Base-by-base conservation (phyloP, 305 asterid species). In the Solanum hybrid region DNA sequence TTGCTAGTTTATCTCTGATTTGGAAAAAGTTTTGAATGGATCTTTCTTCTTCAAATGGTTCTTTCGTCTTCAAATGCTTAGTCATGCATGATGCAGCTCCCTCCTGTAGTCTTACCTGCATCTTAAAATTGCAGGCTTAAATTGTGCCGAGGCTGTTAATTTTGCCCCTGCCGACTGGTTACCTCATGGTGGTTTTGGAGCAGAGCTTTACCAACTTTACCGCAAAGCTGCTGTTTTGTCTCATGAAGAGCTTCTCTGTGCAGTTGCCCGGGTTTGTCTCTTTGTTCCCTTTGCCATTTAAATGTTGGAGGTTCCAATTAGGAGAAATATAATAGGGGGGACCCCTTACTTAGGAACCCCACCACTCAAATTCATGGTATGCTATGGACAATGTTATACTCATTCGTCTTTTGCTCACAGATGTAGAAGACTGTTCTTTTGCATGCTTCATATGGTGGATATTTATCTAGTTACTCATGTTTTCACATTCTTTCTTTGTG, bases 111-210 rank as follows among this genome's bases (percentile, higher is more conserved):
- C 90, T 88, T 78, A 85, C 88, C 86, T 32, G 64, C 87, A 91
- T 89, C 89, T 91, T 91, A 88, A 86, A 89, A 82, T 90, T 88
- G 78, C 94, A 97, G 99, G 99, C 88, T 92, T 97, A 92, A 97
- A 97, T 90, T 97, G 99, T 94, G 99, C 99, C 9, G 99, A 97
- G 95, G 99, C 99, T 82, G 99, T 97, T 91, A 97, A 97, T 92
- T 97, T 97, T 91, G 98, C 99, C 78, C 98, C 99, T 91, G 99
- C 99, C 87, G 99, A 96, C 92, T 97, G 99, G 99, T 93, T 96
- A 87, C 99, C 99, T 89, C 95, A 96, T 92, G 99, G 99, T 84
- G 98, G 99, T 91, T 94, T 94, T 93, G 99, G 99, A 90, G 96
- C 99, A 88, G 98, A 97, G 94, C 95, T 96, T 36, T 97, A 97